Percentiles rank a stretch among this genome's conserved stretches.
phyloP scores from a whole-genome alignment of 805 yeast species.

The Aciculoconidium aculeatum region DNA sequence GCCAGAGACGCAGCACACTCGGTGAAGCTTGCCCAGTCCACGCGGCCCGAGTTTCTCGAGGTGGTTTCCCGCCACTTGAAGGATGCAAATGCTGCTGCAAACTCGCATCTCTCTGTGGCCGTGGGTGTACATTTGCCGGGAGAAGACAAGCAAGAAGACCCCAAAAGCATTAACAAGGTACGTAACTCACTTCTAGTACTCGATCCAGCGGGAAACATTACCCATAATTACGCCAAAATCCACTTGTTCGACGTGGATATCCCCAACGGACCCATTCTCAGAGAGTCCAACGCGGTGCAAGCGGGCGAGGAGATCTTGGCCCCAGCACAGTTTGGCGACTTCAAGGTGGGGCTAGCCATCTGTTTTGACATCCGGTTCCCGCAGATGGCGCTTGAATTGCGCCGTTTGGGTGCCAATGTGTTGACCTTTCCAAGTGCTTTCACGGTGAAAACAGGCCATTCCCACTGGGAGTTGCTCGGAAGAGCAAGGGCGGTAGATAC shows the following conservation, averaged over 20 bases:
- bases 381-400: constrained; percentile 60
- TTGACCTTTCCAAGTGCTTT: constrained; percentile 88
- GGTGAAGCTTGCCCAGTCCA: constrained; percentile 43
- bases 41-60: constrained; percentile 33
- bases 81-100: constrained; percentile 29
- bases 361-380: constrained; percentile 90
- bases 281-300: constrained; percentile 75
- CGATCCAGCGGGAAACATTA: constrained; percentile 54
- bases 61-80: constrained; percentile 44
- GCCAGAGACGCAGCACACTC: constrained; percentile 68
- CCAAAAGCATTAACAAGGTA: no score
- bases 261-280: constrained; percentile 71
- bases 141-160: constrained; percentile 8
- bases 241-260: constrained; percentile 89
- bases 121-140: constrained; percentile 89
- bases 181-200: constrained; percentile 74
- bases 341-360: constrained; percentile 61
- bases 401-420: constrained; percentile 69
- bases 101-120: constrained; percentile 54
- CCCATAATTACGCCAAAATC: constrained; percentile 71
- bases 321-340: constrained; percentile 41
- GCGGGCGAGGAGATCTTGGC: constrained; percentile 55
- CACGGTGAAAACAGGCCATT: constrained; percentile 84
- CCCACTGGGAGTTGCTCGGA: constrained; percentile 83
- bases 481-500: constrained; percentile 83